Evolutionary conservation across 2,329 filamentous ascomycete species (phyloP), one percentile per base, ranked within the genome.

Genomic region (Penicillium verrucosum): DNA sequence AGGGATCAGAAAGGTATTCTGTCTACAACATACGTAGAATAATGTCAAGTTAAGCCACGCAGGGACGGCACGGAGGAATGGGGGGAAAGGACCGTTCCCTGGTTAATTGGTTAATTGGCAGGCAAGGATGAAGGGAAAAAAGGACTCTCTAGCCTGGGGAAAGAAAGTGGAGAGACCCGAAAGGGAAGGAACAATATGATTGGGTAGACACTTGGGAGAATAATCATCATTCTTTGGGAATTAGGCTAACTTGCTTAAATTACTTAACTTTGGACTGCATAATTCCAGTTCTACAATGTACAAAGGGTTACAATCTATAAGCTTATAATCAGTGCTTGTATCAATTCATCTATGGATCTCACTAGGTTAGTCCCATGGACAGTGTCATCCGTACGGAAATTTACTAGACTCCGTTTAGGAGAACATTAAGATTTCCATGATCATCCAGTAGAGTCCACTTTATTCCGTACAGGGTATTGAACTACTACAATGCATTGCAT

Each of bases 41-140:
- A 25, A 23, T 37, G 42, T 25, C 51, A 25, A 12, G 32, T 34
- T 16, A 34, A 36, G 51, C 37, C 43, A 47, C 45, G 50, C 51
- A 41, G 43, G 43, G 51, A 54, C 51, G 52, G 52, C 44, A 54
- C 52, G 53, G 53, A 51, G 41, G 18, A 51, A 55, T 54, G 51
- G 50, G 40, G 25, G 40, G 29, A 11, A 29, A 42, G 40, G 40
- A 36, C 41, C 25, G 42, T 38, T 51, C 38, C 41, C 12, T 12
- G 29, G 29, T 30, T 30, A 30, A 30, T 30, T 30, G 30, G 30
- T 21, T 21, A 21, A 21, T 21, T 21, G 21, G 25, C 11, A 32
- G 32, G 29, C 29, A 51, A 43, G 45, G 53, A 52, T 56, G 54
- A 56, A 56, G 16, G 48, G 42, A 52, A 55, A 55, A 52, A 55